Evolutionary conservation across 2,329 filamentous ascomycete genomes (phyloP), one percentile per base, ranked within the genome.

Genomic region (Pestalotiopsis sp.): DNA sequence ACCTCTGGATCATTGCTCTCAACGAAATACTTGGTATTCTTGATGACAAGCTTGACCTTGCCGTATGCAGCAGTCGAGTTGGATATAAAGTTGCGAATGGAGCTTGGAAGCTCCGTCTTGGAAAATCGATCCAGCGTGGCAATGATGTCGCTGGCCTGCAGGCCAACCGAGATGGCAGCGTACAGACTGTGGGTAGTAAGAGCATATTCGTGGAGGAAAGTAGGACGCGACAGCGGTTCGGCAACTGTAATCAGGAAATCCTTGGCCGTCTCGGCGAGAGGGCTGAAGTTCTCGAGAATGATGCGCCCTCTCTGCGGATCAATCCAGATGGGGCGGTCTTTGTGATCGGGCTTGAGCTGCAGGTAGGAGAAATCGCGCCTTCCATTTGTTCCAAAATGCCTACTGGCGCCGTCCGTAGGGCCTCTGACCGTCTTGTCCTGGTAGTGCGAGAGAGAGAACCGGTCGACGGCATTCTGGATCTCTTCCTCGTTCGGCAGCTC

Each of bases 191-290:
- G 95, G 27, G 93, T 91, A 2, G 94, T 98, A 75, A 99, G 87
- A 68, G 91, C 89, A 80, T 98, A 98, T 81, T 99, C 95, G 83
- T 98, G 96, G 72, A 98, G 89, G 77, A 94, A 95, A 4, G 91
- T 92, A 69, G 96, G 95, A 69, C 95, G 90, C 45, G 95, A 98
- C 69, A 95, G 86, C 20, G 95, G 96, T 82, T 99, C 95, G 71
- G 95, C 93, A 74, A 99, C 95, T 61, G 96, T 97, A 75, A 97
- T 97, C 69, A 99, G 85, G 78, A 99, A 97, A 79, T 97, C 94
- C 78, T 97, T 94, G 0, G 94, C 95, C 76, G 95, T 92, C 68
- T 92, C 88, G 68, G 95, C 94, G 68, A 96, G 85, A 2, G 95
- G 93, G 66, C 93, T 95, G 83, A 98, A 98, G 74, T 94, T 97